Evolutionary conservation across 106 monocot species (phyloP).

Genomic region (Dioscorea alata): DNA sequence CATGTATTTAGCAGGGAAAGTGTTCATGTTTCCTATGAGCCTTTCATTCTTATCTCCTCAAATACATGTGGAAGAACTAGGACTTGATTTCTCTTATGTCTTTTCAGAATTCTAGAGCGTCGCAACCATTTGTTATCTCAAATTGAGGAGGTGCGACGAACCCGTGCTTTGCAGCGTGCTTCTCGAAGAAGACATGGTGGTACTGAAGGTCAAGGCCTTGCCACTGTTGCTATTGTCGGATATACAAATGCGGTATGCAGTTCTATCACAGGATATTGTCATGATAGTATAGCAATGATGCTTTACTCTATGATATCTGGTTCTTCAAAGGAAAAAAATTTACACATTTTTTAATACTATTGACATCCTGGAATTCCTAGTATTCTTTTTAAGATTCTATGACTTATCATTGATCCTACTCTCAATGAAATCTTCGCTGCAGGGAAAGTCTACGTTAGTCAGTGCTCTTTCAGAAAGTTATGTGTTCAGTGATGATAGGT

Average conservation of each 20-base stretch:
- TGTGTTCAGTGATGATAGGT: slow-evolving; percentile 88
- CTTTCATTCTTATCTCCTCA: too few relatives aligned
- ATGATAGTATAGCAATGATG: too few relatives aligned
- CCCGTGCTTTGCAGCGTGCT: slow-evolving; percentile 77
- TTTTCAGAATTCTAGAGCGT: slow-evolving; percentile 77
- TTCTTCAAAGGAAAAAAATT: too few relatives aligned
- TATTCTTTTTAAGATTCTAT: too few relatives aligned
- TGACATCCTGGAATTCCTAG: too few relatives aligned
- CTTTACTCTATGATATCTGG: too few relatives aligned
- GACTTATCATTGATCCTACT: too few relatives aligned
- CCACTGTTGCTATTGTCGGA: slow-evolving; percentile 94
- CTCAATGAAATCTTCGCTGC: slow-evolving; percentile 8
- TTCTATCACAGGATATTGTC: slow-evolving; percentile 2
- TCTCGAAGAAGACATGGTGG: slow-evolving; percentile 73
- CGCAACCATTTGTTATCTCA: slow-evolving; percentile 51
- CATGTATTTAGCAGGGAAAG: too few relatives aligned
- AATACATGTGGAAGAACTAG: too few relatives aligned
- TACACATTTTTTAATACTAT: too few relatives aligned
- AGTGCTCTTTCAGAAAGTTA: slow-evolving; percentile 81
- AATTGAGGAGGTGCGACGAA: slow-evolving; percentile 93
- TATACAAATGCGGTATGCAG: slow-evolving; percentile 95
- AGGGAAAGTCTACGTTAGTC: slow-evolving; percentile 98
- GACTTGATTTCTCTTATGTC: neutral
- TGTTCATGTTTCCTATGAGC: too few relatives aligned
- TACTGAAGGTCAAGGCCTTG: slow-evolving; percentile 53